Evolutionary conservation across 73 alveolate genomes (phyloP).

Genomic region (Uronychia binucleata): DNA sequence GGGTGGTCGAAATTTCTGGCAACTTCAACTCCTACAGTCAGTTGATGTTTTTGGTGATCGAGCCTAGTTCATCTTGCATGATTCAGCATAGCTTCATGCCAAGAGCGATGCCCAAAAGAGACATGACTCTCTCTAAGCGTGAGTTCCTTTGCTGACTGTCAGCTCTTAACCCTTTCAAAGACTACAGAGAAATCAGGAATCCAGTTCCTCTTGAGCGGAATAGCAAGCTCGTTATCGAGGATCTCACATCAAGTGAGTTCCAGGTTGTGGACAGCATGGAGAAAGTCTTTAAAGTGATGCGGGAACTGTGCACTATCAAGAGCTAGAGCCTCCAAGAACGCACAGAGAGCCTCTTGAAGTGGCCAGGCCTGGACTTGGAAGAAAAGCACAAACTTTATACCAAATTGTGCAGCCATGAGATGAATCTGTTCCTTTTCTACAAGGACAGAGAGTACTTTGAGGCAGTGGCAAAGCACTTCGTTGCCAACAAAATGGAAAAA

Average conservation of each 20-base stretch:
- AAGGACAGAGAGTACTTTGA: slow-evolving; percentile 74
- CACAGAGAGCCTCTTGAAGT: slow-evolving; percentile 44
- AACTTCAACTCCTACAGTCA: slow-evolving; percentile 33
- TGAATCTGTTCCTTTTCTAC: slow-evolving; percentile 72
- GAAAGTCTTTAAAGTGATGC: slow-evolving; percentile 49
- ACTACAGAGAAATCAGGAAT: slow-evolving; percentile 20
- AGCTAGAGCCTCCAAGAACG: background rate
- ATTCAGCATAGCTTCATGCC: slow-evolving; percentile 15
- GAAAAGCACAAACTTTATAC: slow-evolving; percentile 67
- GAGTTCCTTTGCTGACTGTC: too few species aligned
- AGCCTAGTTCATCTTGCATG: slow-evolving; percentile 28
- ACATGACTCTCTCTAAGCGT: slow-evolving; percentile 34
- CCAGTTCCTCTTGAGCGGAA: background rate
- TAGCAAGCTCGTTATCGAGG: slow-evolving; percentile 20
- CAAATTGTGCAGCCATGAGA: slow-evolving; percentile 64
- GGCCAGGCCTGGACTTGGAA: slow-evolving; percentile 59
- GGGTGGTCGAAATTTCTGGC: slow-evolving; percentile 16
- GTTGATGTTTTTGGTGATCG: slow-evolving; percentile 40
- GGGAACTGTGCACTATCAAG: slow-evolving; percentile 32
- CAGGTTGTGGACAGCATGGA: slow-evolving; percentile 46
- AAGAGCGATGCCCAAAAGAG: slow-evolving; percentile 30
- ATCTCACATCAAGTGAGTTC: slow-evolving; percentile 51
- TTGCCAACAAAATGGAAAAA: slow-evolving; percentile 72
- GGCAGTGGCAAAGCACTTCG: slow-evolving; percentile 59
- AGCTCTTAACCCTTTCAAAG: slow-evolving; percentile 1